These are phyloP conservation scores for Clonostachys solani DNA, from an alignment of 2,329 filamentous ascomycete species.

Conservation along the genomic window DNA sequence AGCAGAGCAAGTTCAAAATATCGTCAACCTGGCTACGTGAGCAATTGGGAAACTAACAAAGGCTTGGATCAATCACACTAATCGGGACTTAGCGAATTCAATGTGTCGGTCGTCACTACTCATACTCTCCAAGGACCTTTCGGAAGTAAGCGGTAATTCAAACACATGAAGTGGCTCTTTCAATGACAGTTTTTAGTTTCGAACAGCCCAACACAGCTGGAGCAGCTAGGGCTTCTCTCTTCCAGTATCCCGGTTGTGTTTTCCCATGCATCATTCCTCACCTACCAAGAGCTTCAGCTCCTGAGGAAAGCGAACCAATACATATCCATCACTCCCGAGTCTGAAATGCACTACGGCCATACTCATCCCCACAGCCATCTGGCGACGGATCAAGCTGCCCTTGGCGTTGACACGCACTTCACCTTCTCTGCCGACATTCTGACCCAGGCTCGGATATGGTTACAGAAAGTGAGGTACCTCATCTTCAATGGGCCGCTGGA, in stretches of 20 bases:
- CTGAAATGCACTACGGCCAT: conserved; percentile 56
- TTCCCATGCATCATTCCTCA: conserved; percentile 43
- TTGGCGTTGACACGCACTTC: conserved; percentile 52
- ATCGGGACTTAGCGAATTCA: conserved; percentile 17
- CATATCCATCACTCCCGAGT: conserved; percentile 54
- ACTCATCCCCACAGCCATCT: conserved; percentile 34
- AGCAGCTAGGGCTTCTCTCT: conserved; percentile 32
- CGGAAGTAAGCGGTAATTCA: conserved; percentile 8
- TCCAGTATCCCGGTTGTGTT: conserved; percentile 43
- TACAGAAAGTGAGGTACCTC: conserved; percentile 30
- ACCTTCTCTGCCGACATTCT: conserved; percentile 42
- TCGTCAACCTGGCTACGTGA: conserved; percentile 19
- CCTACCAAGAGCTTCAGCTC: conserved; percentile 27
- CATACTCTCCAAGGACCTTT: conserved; percentile 34
- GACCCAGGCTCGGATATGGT: conserved; percentile 48
- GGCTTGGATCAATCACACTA: too few species aligned
- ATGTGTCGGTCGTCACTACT: conserved; percentile 40
- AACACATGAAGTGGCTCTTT: too few species aligned
- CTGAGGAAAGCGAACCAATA: conserved; percentile 45
- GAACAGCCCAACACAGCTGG: conserved; percentile 32
- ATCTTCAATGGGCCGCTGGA: conserved; percentile 22
- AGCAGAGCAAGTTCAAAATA: conserved; percentile 15
- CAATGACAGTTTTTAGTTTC: not conserved
- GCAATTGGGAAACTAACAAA: too few species aligned
- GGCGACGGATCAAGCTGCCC: conserved; percentile 43